Evolutionary conservation across 768 basidiomycete species (phyloP).

Genomic region (Lactarius pseudohatsudake): DNA sequence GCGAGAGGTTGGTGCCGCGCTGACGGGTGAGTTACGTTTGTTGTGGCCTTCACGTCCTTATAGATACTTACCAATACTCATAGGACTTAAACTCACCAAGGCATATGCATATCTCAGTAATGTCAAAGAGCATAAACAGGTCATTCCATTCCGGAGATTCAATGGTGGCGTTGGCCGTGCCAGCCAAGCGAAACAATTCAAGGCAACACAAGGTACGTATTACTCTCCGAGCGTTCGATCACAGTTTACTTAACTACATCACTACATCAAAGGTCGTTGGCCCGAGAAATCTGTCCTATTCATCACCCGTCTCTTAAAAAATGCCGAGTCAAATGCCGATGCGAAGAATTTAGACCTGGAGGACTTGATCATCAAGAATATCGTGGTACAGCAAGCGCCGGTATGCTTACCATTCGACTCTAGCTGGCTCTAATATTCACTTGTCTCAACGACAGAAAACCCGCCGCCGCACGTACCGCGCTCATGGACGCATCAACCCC

Average conservation of each 20-base stretch:
- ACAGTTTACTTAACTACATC: neutral
- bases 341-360: conserved; percentile 94
- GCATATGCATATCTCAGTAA: conserved; percentile 93
- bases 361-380: conserved; percentile 92
- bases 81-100: conserved; percentile 91
- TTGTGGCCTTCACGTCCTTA: neutral
- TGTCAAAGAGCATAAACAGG: conserved; percentile 95
- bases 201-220: conserved; percentile 86
- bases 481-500: conserved; percentile 96
- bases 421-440: neutral
- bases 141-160: conserved; percentile 95
- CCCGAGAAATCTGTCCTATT: conserved; percentile 98
- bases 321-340: conserved; percentile 98
- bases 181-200: conserved; percentile 95
- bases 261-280: conserved; percentile 80
- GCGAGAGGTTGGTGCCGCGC: conserved; percentile 95
- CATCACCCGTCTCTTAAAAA: conserved; percentile 93
- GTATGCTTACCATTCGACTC: conserved; percentile 47
- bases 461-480: conserved; percentile 98
- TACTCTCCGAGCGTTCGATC: neutral
- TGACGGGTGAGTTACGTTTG: conserved; percentile 62
- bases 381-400: conserved; percentile 97
- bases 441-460: conserved; percentile 66
- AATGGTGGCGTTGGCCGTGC: conserved; percentile 94
- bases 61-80: conserved; percentile 13